Base-by-base conservation (phyloP, 345 rosid genomes). In the Reutealis trisperma region DNA sequence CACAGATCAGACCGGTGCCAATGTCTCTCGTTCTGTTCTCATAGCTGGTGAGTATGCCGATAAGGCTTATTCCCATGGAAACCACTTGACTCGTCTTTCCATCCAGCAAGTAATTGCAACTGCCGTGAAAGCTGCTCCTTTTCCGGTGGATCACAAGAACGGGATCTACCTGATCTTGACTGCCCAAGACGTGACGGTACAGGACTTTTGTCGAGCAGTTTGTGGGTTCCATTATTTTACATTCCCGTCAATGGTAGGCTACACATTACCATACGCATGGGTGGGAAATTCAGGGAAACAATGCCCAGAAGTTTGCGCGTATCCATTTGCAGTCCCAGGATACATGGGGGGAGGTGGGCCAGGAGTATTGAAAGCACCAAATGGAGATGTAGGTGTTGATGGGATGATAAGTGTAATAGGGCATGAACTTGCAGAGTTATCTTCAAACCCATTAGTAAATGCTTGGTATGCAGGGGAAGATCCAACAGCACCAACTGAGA, bases 381-480 rank as follows among this genome's bases (percentile, higher is more conserved):
- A 96, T 58, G 88, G 93, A 6, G 98, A 93, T 32, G 83, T 90
- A 13, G 98, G 98, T 0, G 87, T 90, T 3, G 99, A 96, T 63
- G 99, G 97, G 58, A 96, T 96, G 99, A 88, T 96, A 25, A 96
- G 98, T 78, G 99, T 96, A 71, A 96, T 96, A 32, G 99, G 89
- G 5, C 99, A 93, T 74, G 99, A 96, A 86, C 76, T 96, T 7
- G 99, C 98, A 0, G 99, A 96, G 80, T 83, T 96, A 32, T 68
- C 96, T 1, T 86, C 98, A 15, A 96, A 96, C 67, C 99, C 99
- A 2, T 63, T 96, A 70, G 88, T 93, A 62, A 96, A 96, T 60
- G 99, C 98, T 1, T 96, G 99, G 99, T 96, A 96, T 73, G 99
- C 99, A 16, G 99, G 99, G 10, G 97, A 92, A 77, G 99, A 96